Conservation (phyloP, 768 basidiomycete genomes). For the Lentinus tigrinus region DNA sequence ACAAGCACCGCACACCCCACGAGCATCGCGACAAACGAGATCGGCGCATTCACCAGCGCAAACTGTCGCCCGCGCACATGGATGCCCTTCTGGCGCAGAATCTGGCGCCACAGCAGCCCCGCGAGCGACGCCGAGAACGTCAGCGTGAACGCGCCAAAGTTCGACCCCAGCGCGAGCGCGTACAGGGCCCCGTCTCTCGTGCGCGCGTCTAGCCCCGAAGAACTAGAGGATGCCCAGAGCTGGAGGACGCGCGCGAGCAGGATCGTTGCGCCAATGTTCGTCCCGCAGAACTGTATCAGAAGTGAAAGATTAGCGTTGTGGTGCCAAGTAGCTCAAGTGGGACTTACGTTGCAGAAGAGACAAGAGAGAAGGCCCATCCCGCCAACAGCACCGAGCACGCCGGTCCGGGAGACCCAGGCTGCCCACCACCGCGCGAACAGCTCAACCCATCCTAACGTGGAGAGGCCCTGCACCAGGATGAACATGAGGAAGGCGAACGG, state of each 20-base stretch:
- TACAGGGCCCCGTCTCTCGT: conserved; percentile 29
- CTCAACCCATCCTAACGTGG: conserved; percentile 83
- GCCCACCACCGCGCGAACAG: conserved; percentile 74
- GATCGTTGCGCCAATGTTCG: conserved; percentile 91
- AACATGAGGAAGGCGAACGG: conserved; percentile 96
- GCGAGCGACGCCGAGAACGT: conserved; percentile 88
- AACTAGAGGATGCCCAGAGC: conserved; percentile 29
- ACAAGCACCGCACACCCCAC: conserved; percentile 70
- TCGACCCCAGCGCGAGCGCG: conserved; percentile 81
- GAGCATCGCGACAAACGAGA: conserved; percentile 62
- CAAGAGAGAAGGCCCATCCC: conserved; percentile 70
- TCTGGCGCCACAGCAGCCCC: conserved; percentile 79
- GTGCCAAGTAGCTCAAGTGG: not conserved
- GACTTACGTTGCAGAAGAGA: conserved; percentile 64
- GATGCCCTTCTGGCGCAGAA: conserved; percentile 73
- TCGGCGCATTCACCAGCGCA: conserved; percentile 71
- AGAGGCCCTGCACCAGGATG: conserved; percentile 85
- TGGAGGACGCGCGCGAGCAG: conserved; percentile 79
- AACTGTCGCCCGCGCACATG: conserved; percentile 60
- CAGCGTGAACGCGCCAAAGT: conserved; percentile 88
- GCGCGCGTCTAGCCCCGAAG: conserved; percentile 12
- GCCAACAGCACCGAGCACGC: conserved; percentile 36
- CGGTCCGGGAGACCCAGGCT: conserved; percentile 39
- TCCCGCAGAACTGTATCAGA: conserved; percentile 57
- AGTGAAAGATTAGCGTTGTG: not conserved